phyloP scores from a whole-genome alignment of 495 filamentous ascomycete genomes.

The Hypomontagnella submonticulosa region DNA sequence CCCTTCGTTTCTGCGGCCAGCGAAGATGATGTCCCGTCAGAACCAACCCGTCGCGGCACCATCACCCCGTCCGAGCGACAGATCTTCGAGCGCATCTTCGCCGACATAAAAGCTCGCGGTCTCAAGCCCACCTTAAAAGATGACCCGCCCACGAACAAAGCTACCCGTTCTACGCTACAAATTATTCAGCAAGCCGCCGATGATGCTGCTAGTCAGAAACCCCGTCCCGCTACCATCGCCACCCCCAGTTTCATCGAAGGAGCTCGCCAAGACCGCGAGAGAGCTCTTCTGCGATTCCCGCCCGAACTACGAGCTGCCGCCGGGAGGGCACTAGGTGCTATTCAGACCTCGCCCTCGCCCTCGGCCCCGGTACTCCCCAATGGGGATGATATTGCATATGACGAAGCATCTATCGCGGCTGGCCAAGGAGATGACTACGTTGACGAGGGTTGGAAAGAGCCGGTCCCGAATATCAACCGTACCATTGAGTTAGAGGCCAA shows the following conservation, averaged over 20 bases:
- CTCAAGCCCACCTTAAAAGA: slow-evolving; percentile 31
- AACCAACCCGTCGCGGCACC: slow-evolving; percentile 52
- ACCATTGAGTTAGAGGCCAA: slow-evolving; percentile 49
- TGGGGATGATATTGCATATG: slow-evolving; percentile 16
- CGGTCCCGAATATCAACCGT: slow-evolving; percentile 39
- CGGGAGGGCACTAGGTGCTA: slow-evolving; percentile 48
- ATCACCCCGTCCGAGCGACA: slow-evolving; percentile 66
- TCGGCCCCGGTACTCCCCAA: not conserved
- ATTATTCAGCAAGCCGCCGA: slow-evolving; percentile 51
- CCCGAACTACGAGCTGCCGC: slow-evolving; percentile 54
- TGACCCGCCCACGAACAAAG: not conserved
- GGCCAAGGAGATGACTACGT: slow-evolving; percentile 42
- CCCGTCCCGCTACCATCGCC: slow-evolving; percentile 21
- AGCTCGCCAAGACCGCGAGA: slow-evolving; percentile 43
- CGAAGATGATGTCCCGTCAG: slow-evolving; percentile 12
- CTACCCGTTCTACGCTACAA: slow-evolving; percentile 39
- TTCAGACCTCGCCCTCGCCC: slow-evolving; percentile 26
- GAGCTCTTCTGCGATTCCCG: slow-evolving; percentile 55
- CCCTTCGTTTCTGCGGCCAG: slow-evolving; percentile 50
- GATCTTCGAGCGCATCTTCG: slow-evolving; percentile 69
- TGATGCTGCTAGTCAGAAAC: slow-evolving; percentile 29
- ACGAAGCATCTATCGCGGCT: slow-evolving; percentile 11
- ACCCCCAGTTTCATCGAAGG: slow-evolving; percentile 17
- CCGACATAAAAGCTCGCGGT: slow-evolving; percentile 57
- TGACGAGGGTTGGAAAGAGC: slow-evolving; percentile 44